Conservation (phyloP, 179 eudicot species). For the Silene vulgaris region DNA sequence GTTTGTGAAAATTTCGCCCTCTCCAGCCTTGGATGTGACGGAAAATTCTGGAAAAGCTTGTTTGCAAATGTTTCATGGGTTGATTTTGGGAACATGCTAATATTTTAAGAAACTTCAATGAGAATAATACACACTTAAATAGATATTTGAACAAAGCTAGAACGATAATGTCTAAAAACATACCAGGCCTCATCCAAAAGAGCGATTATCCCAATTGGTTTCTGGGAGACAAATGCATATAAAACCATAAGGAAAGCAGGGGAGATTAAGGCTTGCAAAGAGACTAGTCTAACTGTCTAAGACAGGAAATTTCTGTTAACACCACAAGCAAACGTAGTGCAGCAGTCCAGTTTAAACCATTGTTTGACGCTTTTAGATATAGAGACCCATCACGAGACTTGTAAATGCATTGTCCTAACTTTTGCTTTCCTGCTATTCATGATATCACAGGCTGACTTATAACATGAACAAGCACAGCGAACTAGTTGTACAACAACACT, state of each 20-base stretch:
- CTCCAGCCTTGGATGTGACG: conserved; percentile 74
- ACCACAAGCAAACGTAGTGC: not conserved
- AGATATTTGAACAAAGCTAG: conserved; percentile 10
- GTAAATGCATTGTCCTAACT: not conserved
- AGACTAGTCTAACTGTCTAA: not conserved
- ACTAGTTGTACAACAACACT: not conserved
- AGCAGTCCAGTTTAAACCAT: conserved; percentile 5
- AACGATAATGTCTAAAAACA: conserved; percentile 25
- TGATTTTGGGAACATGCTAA: conserved; percentile 96
- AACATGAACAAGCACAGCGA: not conserved
- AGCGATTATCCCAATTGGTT: conserved; percentile 89
- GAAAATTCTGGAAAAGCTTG: conserved; percentile 79
- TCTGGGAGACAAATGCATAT: conserved; percentile 45
- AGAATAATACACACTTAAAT: conserved; percentile 17
- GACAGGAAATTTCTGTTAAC: not conserved
- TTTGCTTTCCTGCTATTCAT: conserved; percentile 6
- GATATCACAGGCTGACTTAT: not conserved
- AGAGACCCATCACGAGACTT: not conserved
- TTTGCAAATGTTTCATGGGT: conserved; percentile 85
- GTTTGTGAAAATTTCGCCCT: conserved; percentile 90
- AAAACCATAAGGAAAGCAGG: not conserved
- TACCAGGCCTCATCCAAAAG: conserved; percentile 98
- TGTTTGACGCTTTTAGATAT: not conserved
- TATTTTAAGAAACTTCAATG: conserved; percentile 19
- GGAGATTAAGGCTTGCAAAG: not conserved